Base-by-base conservation (phyloP, 2,329 filamentous ascomycete species). In the Monilinia fructigena region DNA sequence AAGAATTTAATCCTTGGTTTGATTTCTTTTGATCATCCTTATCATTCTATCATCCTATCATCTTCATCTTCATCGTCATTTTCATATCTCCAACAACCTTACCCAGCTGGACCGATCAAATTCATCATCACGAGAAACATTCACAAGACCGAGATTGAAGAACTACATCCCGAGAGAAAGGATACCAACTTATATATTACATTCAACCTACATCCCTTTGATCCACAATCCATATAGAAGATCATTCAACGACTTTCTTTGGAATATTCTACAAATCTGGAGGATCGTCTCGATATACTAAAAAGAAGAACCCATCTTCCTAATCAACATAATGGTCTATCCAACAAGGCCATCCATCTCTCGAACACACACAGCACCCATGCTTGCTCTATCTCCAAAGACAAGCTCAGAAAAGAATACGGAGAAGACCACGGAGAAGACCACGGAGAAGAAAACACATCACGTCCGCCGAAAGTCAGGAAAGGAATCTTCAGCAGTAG, bases 391-490 rank as follows among this genome's bases (percentile, higher is more conserved):
- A 20, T 73, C 72, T 3, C 70, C 72, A 16, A 67, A 68, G 20
- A 70, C 68, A 5, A 58, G 64, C n/a, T 59, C 67, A 2, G 69
- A 73, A n/a, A 71, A 70, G 45, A 60, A 56, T 26, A 16, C 72
- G 11, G 66, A 68, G n/a, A 70, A 68, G 8, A 60, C 53, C n/a
- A 40, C 63, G 1, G 65, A 53, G 31, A 70, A 58, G 66, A 59
- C 53, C 16, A 40, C 63, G 1, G 65, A 53, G 31, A 70, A 58
- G 66, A 48, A 50, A 16, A 20, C 48, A 2, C 23, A 63, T 28
- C 72, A 73, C 54, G 52, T 62, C 28, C 59, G 72, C 48, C 63
- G 72, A 28, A 75, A 73, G 58, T 74, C 73, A 23, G 73, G 73
- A 59, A 73, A 70, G 50, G 70, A 74, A 12, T 66, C 67, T 59